Conservation (phyloP, 2,329 filamentous ascomycete genomes). For the Ophiostoma novo-ulmi region DNA sequence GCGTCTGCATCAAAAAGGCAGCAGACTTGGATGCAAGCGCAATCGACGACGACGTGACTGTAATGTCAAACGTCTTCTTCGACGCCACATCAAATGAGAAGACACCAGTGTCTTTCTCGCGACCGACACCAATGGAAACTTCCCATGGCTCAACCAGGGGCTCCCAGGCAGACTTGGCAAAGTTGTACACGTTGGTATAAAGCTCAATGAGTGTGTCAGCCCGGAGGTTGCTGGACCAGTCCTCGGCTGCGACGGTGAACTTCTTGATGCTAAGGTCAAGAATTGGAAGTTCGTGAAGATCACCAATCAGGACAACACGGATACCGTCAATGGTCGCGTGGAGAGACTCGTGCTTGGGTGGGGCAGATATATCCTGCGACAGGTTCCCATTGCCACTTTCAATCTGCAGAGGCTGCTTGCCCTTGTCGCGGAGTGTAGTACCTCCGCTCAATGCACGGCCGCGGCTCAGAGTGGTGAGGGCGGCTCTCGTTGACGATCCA, state of each 20-base stretch:
- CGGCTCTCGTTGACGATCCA: slow-evolving; percentile 1
- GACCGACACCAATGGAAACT: slow-evolving; percentile 82
- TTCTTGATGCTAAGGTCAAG: slow-evolving; percentile 89
- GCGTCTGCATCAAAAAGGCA: slow-evolving; percentile 75
- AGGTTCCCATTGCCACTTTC: neutral
- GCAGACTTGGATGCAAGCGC: slow-evolving; percentile 89
- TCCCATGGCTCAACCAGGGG: slow-evolving; percentile 95
- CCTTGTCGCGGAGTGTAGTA: neutral
- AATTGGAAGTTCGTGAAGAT: slow-evolving; percentile 90
- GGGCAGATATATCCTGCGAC: neutral
- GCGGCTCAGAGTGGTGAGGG: neutral
- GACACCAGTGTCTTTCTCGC: slow-evolving; percentile 67
- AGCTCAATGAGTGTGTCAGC: slow-evolving; percentile 88
- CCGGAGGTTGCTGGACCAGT: slow-evolving; percentile 85
- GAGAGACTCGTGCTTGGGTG: slow-evolving; percentile 61
- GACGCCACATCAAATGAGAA: slow-evolving; percentile 82
- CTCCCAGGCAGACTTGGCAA: slow-evolving; percentile 98
- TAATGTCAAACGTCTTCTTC: slow-evolving; percentile 85
- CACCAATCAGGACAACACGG: slow-evolving; percentile 88
- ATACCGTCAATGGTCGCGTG: slow-evolving; percentile 83
- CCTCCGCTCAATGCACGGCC: slow-evolving; percentile 13
- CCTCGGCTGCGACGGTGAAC: slow-evolving; percentile 76
- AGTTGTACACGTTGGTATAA: slow-evolving; percentile 97
- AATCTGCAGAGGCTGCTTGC: slow-evolving; percentile 10
- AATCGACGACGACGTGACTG: slow-evolving; percentile 87